Base-by-base conservation (phyloP, 1,284 basidiomycete genomes). In the Cutaneotrichosporon spelunceum region DNA sequence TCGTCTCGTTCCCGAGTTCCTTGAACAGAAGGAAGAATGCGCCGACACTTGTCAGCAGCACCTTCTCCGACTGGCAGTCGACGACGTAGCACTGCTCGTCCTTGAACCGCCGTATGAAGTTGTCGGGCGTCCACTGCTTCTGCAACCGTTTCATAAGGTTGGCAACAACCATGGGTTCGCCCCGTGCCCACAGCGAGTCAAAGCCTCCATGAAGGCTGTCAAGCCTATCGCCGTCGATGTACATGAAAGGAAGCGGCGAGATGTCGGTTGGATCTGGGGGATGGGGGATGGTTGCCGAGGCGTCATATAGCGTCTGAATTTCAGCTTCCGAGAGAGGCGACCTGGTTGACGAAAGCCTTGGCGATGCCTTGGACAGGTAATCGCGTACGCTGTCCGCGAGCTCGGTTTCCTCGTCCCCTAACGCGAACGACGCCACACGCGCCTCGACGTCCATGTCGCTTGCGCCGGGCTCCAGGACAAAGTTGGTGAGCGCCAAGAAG, bases 11-110 rank as follows among this genome's bases (percentile, higher is more conserved):
- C 5, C 52, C 52, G 21, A 53, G 23, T 21, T 85, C 81, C 36
- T 91, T 90, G 74, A 96, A 95, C 73, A 81, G 79, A 2, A 79
- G 78, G 72, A 97, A 96, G 78, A 97, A 98, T 52, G 88, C 83
- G 2, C 83, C 83, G 2, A 96, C 87, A 0, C 84, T 87, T 10
- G 85, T 83, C 16, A 82, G 79, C 66, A 83, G 83, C 68, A 85
- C 87, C 50, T 78, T 73, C 58, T 91, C 86, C 2, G 83, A 85
- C 77, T 91, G 86, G 71, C 90, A 93, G 71, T 94, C 88, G 21
- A 90, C 82, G 50, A 93, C 86, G 53, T 88, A 80, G 72, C 89
- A 94, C 52, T 71, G 77, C 66, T 89, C 86, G 26, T 79, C 75
- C 7, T 85, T 87, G 75, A 89, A 90, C 62, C 86, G 83, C 63